Percentiles rank a stretch among this genome's conserved stretches.
phyloP scores from a whole-genome alignment of 345 rosid genomes.

The Hibiscus tridactylites region DNA sequence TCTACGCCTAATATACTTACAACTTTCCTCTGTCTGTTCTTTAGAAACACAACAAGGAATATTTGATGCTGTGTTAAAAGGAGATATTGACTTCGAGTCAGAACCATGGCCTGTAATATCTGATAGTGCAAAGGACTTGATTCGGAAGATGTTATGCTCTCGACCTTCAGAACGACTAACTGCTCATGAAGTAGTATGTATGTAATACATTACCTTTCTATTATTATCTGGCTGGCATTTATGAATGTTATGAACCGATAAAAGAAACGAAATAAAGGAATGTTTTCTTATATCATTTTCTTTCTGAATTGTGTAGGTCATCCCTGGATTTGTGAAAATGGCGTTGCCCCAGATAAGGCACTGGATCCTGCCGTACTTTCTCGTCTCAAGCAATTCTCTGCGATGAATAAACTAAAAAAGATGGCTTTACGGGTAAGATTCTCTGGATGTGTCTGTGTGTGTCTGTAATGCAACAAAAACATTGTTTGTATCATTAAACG shows the following conservation, averaged over 20 bases:
- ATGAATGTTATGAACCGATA: neutral
- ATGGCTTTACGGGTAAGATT: slow-evolving; percentile 84
- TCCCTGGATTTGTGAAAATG: slow-evolving; percentile 97
- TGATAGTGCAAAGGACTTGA: slow-evolving; percentile 81
- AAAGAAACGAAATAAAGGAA: neutral
- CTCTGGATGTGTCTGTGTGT: neutral
- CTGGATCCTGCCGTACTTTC: slow-evolving; percentile 97
- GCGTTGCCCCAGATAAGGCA: slow-evolving; percentile 95
- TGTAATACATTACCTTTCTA: slow-evolving; percentile 41
- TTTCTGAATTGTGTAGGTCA: slow-evolving; percentile 46
- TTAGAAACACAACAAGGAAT: slow-evolving; percentile 98
- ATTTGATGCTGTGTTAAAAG: slow-evolving; percentile 94
- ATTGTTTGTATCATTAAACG: neutral
- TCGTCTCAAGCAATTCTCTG: slow-evolving; percentile 93
- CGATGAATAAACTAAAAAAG: slow-evolving; percentile 96
- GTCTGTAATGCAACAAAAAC: neutral
- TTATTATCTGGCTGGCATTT: neutral
- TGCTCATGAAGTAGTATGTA: slow-evolving; percentile 95
- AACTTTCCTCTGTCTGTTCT: slow-evolving; percentile 12
- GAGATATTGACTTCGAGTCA: slow-evolving; percentile 83
- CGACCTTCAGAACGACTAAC: slow-evolving; percentile 71
- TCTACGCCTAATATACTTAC: slow-evolving; percentile 11
- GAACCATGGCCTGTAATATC: slow-evolving; percentile 98
- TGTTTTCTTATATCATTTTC: neutral
- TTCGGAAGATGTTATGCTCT: slow-evolving; percentile 75